Conservation (phyloP, 2,329 filamentous ascomycete species). For the Botryotinia narcissicola region DNA sequence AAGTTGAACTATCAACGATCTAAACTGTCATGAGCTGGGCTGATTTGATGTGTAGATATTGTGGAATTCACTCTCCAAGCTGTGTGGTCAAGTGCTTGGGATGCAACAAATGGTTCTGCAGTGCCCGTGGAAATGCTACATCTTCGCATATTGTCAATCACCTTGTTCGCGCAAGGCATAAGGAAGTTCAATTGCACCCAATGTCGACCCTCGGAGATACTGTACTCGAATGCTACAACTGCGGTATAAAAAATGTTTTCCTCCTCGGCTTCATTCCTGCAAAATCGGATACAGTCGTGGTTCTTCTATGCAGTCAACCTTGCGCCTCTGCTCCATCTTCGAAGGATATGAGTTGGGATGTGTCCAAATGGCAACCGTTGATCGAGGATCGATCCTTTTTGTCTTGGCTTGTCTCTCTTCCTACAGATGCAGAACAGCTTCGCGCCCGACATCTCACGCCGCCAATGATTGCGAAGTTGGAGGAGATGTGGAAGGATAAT, state of each 20-base stretch:
- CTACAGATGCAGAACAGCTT: constrained; percentile 92
- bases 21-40: constrained; percentile 8
- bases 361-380: constrained; percentile 93
- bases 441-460: constrained; percentile 89
- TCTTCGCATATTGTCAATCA: constrained; percentile 99
- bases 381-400: constrained; percentile 97
- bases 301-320: constrained; percentile 92
- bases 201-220: constrained; percentile 92
- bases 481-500: constrained; percentile 99
- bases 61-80: constrained; percentile 92
- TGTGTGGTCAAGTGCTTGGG: constrained; percentile 94
- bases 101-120: constrained; percentile 99
- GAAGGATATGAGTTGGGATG: constrained; percentile 99
- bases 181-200: constrained; percentile 96
- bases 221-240: constrained; percentile 97
- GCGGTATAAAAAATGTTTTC: constrained; percentile 98
- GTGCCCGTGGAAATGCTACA: constrained; percentile 90
- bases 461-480: constrained; percentile 91
- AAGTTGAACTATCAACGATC: constrained; percentile 45
- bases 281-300: constrained; percentile 97
- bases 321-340: constrained; percentile 92
- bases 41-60: constrained; percentile 63
- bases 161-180: constrained; percentile 92
- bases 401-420: constrained; percentile 85
- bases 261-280: constrained; percentile 96